Conservation (phyloP, 2,329 filamentous ascomycete species). For the Pseudocercospora fuligena region DNA sequence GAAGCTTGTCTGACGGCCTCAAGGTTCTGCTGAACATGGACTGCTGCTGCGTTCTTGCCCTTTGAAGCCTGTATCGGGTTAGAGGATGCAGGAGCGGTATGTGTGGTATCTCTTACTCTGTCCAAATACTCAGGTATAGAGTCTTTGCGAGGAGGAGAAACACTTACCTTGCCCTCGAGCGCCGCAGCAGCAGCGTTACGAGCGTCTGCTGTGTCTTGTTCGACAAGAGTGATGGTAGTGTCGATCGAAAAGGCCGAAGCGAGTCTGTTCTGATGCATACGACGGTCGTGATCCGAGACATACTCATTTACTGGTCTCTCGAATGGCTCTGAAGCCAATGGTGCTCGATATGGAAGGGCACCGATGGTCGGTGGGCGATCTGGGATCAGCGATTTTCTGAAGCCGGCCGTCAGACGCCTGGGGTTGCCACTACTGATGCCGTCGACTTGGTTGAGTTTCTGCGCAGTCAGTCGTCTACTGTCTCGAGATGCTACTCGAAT, state of each 20-base stretch:
- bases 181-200: not conserved
- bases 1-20: not conserved
- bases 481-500: not conserved
- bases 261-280: not conserved
- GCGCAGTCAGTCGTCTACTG: not conserved
- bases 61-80: not conserved
- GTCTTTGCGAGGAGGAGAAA: not conserved
- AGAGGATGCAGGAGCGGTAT: not conserved
- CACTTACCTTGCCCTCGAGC: not conserved
- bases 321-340: slow-evolving; percentile 2
- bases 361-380: not conserved
- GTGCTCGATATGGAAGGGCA: not conserved
- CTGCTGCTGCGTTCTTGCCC: not conserved
- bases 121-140: not conserved
- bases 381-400: not conserved
- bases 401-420: not conserved
- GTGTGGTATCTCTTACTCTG: not conserved
- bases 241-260: not conserved
- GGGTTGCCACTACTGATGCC: not conserved
- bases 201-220: not conserved
- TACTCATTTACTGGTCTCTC: slow-evolving; percentile 9
- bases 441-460: slow-evolving; percentile 5
- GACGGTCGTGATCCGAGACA: slow-evolving; percentile 8
- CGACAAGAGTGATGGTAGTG: not conserved
- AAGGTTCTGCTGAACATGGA: slow-evolving; percentile 1